These are phyloP conservation scores for Salix purpurea DNA, from an alignment of 345 rosid species.

Conservation along the genomic window DNA sequence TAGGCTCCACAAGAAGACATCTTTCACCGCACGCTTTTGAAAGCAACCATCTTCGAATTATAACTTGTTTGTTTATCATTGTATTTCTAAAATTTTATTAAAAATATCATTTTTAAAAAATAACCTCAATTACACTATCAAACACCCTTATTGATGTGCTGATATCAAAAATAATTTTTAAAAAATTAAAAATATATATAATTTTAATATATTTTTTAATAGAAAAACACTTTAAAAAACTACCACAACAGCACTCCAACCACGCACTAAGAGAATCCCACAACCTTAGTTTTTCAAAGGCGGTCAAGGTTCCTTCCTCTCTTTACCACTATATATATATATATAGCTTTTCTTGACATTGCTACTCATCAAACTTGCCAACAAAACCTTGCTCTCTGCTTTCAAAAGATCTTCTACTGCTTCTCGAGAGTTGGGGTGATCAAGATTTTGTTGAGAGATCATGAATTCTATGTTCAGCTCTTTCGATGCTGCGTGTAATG, in stretches of 20 bases:
- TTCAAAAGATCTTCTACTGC: background rate
- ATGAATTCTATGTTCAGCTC: slow-evolving; percentile 82
- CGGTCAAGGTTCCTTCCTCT: too few relatives aligned
- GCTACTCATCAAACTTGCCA: background rate
- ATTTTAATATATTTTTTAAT: too few relatives aligned
- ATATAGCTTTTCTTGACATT: background rate
- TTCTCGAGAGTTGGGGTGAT: background rate
- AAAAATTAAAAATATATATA: too few relatives aligned
- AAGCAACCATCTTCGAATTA: background rate
- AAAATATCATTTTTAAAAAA: too few relatives aligned
- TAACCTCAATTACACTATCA: too few relatives aligned
- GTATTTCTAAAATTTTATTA: too few relatives aligned
- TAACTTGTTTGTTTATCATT: background rate
- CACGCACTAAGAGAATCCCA: too few relatives aligned
- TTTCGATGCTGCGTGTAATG: slow-evolving; percentile 58
- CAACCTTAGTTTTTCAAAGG: background rate
- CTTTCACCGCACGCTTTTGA: background rate
- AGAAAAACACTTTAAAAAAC: too few relatives aligned
- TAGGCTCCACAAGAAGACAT: background rate
- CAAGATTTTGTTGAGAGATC: background rate
- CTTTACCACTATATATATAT: too few relatives aligned
- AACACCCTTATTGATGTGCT: too few relatives aligned
- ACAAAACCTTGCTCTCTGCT: background rate
- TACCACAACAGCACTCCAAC: too few relatives aligned
- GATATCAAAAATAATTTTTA: too few relatives aligned